A percentile compares a stretch with the other conserved stretches of the same genome.
Conservation (phyloP, 148 eudicot species). For the Oxyria digyna region DNA sequence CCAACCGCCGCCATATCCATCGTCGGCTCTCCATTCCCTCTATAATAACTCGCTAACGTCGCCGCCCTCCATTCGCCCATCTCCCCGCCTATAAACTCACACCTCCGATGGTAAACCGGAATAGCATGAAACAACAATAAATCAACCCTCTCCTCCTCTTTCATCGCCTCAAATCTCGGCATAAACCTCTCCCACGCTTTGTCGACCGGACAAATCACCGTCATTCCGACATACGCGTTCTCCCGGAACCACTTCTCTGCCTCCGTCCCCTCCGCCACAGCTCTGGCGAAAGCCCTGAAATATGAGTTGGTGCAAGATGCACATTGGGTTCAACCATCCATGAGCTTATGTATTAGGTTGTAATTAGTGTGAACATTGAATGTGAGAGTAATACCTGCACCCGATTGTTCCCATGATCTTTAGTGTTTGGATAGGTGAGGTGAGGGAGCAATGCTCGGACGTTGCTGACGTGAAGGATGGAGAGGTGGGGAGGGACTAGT, state of each 20-base stretch:
- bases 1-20: background rate
- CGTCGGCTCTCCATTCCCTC: background rate
- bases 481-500: background rate
- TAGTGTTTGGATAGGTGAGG: background rate
- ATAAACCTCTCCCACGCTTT: background rate
- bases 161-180: background rate
- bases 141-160: background rate
- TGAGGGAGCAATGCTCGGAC: background rate
- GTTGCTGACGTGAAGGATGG: background rate
- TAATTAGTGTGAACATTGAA: too few species aligned
- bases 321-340: too few species aligned
- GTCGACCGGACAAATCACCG: background rate
- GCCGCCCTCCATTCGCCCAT: background rate
- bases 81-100: background rate
- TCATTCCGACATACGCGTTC: background rate
- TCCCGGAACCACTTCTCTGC: background rate
- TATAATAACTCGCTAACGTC: background rate
- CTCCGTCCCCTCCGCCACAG: background rate
- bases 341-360: too few species aligned
- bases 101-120: background rate
- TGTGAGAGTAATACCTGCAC: background rate
- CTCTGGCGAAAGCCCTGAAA: slow-evolving; percentile 5
- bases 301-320: too few species aligned
- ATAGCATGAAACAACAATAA: background rate
- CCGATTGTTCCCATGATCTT: background rate